Evolutionary conservation across 2,329 filamentous ascomycete species (phyloP).

Genomic region (Lachnellula arida): DNA sequence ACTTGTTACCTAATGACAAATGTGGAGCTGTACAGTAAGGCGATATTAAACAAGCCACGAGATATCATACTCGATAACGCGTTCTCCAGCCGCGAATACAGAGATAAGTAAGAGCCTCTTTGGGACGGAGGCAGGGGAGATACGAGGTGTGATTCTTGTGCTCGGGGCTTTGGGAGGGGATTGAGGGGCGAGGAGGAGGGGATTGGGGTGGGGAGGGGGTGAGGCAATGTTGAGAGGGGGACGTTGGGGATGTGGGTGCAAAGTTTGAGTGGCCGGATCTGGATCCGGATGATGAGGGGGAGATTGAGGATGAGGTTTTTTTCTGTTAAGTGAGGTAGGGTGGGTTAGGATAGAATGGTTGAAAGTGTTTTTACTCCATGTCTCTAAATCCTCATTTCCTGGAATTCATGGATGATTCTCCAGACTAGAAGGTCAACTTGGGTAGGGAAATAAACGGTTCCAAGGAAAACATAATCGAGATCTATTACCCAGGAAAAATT

Average conservation of each 20-base stretch:
- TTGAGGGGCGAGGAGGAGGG: neutral
- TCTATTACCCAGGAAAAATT: too few relatives aligned
- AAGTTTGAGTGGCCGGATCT: neutral
- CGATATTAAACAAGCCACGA: neutral
- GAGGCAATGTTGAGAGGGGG: neutral
- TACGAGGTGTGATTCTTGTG: neutral
- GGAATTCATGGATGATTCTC: too few relatives aligned
- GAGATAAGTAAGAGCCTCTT: slow-evolving; percentile 35
- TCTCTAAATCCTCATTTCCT: too few relatives aligned
- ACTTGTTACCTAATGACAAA: too few relatives aligned
- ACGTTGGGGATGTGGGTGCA: neutral
- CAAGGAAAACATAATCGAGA: too few relatives aligned
- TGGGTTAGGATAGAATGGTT: too few relatives aligned
- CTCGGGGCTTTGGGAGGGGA: neutral
- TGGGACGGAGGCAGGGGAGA: neutral
- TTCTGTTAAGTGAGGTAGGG: too few relatives aligned
- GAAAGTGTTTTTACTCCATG: too few relatives aligned
- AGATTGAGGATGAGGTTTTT: neutral
- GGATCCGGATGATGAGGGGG: neutral
- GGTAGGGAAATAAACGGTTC: too few relatives aligned
- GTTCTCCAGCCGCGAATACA: neutral
- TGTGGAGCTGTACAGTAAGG: too few relatives aligned
- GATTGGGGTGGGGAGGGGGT: slow-evolving; percentile 10
- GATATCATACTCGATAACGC: neutral
- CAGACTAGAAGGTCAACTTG: too few relatives aligned